phyloP scores from a whole-genome alignment of 2,329 filamentous ascomycete genomes.

The Blumeria hordei region DNA sequence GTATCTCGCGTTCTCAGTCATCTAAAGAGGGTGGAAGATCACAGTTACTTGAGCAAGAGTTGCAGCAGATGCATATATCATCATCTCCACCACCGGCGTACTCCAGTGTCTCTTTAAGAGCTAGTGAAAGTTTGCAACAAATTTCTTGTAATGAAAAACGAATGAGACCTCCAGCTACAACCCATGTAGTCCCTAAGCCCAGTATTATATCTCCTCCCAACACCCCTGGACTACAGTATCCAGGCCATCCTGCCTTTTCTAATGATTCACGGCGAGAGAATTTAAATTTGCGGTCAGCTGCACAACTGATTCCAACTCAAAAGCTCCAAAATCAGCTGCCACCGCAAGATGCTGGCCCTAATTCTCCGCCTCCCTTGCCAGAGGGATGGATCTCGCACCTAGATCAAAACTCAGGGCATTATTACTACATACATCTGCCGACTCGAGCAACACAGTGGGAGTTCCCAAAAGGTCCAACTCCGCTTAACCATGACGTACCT shows the following conservation, averaged over 20 bases:
- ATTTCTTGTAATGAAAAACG: constrained; percentile 57
- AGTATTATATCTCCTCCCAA: constrained; percentile 17
- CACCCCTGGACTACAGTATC: constrained; percentile 22
- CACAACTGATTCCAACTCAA: constrained; percentile 8
- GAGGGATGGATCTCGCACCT: constrained; percentile 97
- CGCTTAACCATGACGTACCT: constrained; percentile 56
- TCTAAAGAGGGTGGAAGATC: constrained; percentile 15
- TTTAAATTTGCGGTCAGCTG: constrained; percentile 9
- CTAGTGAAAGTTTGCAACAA: constrained; percentile 22
- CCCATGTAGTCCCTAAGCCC: constrained; percentile 11
- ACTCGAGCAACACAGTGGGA: constrained; percentile 97
- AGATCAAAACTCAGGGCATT: constrained; percentile 86
- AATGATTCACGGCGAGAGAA: constrained; percentile 41
- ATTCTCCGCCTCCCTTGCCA: constrained; percentile 75
- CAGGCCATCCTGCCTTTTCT: constrained; percentile 71
- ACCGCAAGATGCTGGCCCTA: constrained; percentile 32
- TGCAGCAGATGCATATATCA: constrained; percentile 55
- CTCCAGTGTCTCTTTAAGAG: constrained; percentile 41
- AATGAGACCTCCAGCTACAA: constrained; percentile 7
- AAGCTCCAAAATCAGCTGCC: constrained; percentile 16
- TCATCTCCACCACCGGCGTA: constrained; percentile 90
- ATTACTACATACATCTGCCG: constrained; percentile 94
- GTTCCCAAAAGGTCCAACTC: constrained; percentile 87
- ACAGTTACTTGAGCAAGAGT: constrained; percentile 61
- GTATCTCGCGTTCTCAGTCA: too few relatives aligned